Conservation (phyloP, 148 eudicot genomes). For the Limonium bicolor region DNA sequence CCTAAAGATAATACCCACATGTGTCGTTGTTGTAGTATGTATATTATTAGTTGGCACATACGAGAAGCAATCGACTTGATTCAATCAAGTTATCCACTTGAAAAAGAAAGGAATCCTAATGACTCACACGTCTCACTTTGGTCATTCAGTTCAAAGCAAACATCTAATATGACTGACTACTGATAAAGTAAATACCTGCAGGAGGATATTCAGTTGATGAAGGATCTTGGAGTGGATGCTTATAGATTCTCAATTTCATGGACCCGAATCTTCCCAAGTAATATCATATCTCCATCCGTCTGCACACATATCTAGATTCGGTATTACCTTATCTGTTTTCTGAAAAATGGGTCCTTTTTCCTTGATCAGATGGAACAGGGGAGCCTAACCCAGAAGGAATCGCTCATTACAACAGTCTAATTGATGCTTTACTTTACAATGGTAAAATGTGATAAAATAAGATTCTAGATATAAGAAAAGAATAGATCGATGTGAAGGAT, state of each 20-base stretch:
- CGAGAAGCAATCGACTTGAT: not conserved
- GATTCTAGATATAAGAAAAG: not conserved
- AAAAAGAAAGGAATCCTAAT: not conserved
- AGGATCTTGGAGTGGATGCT: conserved; percentile 19
- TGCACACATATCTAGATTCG: not conserved
- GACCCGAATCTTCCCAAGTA: conserved; percentile 24
- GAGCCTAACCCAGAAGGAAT: conserved; percentile 29
- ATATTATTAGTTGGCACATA: too few species aligned
- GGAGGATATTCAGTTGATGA: conserved; percentile 23
- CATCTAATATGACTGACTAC: not conserved
- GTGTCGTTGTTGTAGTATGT: not conserved
- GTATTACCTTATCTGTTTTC: not conserved
- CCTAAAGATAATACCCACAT: not conserved
- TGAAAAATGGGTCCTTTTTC: not conserved
- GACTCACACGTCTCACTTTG: not conserved
- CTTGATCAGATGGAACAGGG: not conserved
- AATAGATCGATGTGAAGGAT: not conserved
- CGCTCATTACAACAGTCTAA: conserved; percentile 25
- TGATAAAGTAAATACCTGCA: not conserved
- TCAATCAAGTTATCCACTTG: not conserved
- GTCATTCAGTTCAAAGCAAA: not conserved
- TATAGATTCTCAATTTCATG: conserved; percentile 26
- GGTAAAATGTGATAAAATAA: conserved; percentile 9
- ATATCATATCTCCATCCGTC: not conserved
- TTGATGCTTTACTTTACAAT: conserved; percentile 21